Base-by-base conservation (phyloP, 805 yeast genomes). In the Pichia pseudocactophila region DNA sequence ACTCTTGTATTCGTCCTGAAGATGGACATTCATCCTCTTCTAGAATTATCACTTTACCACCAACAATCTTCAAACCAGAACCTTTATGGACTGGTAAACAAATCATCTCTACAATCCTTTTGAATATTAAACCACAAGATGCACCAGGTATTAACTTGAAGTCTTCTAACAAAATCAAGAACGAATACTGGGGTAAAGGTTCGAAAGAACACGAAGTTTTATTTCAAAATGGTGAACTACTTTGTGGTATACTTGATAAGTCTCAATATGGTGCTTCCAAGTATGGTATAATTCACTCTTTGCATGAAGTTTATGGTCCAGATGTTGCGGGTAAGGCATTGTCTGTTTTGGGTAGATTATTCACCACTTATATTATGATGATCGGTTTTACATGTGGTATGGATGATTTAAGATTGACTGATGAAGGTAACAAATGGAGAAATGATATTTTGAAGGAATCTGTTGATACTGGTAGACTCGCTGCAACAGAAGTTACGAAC, bases 81-180 rank as follows among this genome's bases (percentile, higher is more conserved):
- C 88, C 92, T 19, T 62, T 90, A 61, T 92, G 98, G 98, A 90
- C 98, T 6, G 99, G 99, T 60, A 92, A 92, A 62, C 99, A 92
- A 69, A 75, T 92, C 40, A 89, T 92, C 51, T 78, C 96, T 13
- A 90, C 98, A n/a, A 78, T 92, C 34, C 63, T 92, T 58, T 69
- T 86, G 49, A 92, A 92, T 62, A 82, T 92, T 52, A 86, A 82
- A 52, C 97, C 98, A 2, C 68, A 74, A 12, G 74, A 75, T 47
- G 81, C 89, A 65, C 96, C 97, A 18, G 99, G 99, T 61, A 70
- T 92, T 52, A 92, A 92, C 61, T 71, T 92, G 59, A 65, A 60
- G 15, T 81, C 95, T 19, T 78, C 77, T 55, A 92, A 92, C 69
- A 92, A 92, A 70, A 74, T 92, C 61, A 92, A 90, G 69, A 78